Conservation (phyloP, 1,139 yeast species). For the Hansenula sp. region DNA sequence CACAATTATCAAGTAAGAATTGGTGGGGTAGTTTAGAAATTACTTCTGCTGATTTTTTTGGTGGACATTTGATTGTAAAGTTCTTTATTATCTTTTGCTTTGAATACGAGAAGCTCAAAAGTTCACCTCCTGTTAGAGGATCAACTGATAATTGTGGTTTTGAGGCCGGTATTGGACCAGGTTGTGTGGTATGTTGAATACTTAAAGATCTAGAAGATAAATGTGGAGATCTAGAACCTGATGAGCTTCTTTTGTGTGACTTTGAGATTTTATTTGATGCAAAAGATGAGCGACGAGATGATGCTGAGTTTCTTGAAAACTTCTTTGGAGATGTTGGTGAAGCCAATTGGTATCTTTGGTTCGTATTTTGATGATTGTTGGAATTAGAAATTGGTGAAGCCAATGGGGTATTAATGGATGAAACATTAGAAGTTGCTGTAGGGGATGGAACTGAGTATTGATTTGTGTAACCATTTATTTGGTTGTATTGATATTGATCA, state of each 20-base stretch:
- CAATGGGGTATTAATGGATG: neutral
- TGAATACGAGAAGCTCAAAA: conserved; percentile 24
- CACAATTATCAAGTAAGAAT: conserved; percentile 36
- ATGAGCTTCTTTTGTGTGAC: neutral
- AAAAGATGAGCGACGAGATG: neutral
- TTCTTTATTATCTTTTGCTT: conserved; percentile 23
- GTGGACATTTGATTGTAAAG: conserved; percentile 24
- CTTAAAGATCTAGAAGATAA: neutral
- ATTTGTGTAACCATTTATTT: no score
- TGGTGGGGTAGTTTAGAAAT: conserved; percentile 20
- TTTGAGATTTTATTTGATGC: neutral
- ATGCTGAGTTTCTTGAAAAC: neutral
- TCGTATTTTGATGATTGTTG: no score
- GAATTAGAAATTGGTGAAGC: neutral
- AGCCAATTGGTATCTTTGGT: no score
- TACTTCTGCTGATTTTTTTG: conserved; percentile 28
- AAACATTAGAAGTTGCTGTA: neutral
- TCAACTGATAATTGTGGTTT: conserved; percentile 20
- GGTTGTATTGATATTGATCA: no score
- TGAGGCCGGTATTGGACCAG: conserved; percentile 29
- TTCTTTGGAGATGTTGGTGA: neutral
- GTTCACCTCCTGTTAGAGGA: conserved; percentile 22
- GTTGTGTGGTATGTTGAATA: conserved; percentile 18
- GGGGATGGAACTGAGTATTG: neutral
- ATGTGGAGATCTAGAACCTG: no score